These are phyloP conservation scores for Torulaspora quercuum DNA, from an alignment of 805 yeast genomes.

Conservation along the genomic window DNA sequence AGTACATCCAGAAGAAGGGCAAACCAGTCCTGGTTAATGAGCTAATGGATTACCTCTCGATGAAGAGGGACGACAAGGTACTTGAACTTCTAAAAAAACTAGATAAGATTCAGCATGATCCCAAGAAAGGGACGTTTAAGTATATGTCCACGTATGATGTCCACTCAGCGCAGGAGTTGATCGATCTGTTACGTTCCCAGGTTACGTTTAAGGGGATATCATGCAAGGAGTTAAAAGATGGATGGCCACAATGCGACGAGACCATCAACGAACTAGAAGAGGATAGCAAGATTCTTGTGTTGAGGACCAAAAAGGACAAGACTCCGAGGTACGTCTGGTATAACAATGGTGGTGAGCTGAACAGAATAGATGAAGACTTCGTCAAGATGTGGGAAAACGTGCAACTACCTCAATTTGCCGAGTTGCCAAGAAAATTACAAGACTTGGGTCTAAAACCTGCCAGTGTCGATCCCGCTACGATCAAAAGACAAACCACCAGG, in stretches of 20 bases:
- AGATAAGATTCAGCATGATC: constrained; percentile 71
- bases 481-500: constrained; percentile 57
- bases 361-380: constrained; percentile 71
- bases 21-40: constrained; percentile 64
- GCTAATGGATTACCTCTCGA: constrained; percentile 61
- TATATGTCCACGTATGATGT: constrained; percentile 89
- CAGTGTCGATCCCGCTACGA: constrained; percentile 93
- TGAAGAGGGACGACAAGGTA: constrained; percentile 56
- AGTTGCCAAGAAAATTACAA: constrained; percentile 70
- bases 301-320: constrained; percentile 89
- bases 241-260: constrained; percentile 88
- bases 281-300: constrained; percentile 71
- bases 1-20: constrained; percentile 70
- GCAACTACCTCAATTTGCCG: constrained; percentile 76
- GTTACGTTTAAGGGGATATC: constrained; percentile 83
- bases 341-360: constrained; percentile 68
- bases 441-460: constrained; percentile 94
- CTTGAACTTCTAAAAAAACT: constrained; percentile 69
- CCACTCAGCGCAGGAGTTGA: constrained; percentile 70
- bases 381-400: constrained; percentile 75
- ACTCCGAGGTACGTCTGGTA: constrained; percentile 93
- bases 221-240: constrained; percentile 70
- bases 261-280: constrained; percentile 76
- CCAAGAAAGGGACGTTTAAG: constrained; percentile 62
- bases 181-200: constrained; percentile 71